Percentiles rank a stretch among this genome's conserved stretches.
Conservation (phyloP, 2,329 filamentous ascomycete genomes). For the Aspergillus phoenicis region DNA sequence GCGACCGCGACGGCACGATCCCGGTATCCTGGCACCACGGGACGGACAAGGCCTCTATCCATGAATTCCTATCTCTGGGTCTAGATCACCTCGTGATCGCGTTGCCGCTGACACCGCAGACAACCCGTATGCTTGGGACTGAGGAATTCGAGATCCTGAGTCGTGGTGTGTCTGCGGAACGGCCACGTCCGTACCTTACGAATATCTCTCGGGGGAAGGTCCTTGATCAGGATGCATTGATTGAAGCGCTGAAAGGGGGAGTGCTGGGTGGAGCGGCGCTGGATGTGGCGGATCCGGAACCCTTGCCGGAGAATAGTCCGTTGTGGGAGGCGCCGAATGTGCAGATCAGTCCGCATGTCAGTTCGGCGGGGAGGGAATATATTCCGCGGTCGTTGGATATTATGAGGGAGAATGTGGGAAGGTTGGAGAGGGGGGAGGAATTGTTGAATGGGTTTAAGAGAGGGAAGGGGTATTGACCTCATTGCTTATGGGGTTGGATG, state of each 20-base stretch:
- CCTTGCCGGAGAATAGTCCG: conserved; percentile 66
- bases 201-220: conserved; percentile 72
- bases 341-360: conserved; percentile 69
- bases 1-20: conserved; percentile 59
- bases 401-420: conserved; percentile 59
- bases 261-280: conserved; percentile 68
- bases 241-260: conserved; percentile 60
- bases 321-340: conserved; percentile 72
- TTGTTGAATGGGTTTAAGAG: conserved; percentile 65
- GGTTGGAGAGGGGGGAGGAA: conserved; percentile 54
- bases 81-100: conserved; percentile 61
- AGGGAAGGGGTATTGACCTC: conserved; percentile 60
- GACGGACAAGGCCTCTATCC: conserved; percentile 53
- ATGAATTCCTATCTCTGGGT: conserved; percentile 57
- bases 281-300: conserved; percentile 80
- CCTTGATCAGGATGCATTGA: conserved; percentile 63
- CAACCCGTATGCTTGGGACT: conserved; percentile 57
- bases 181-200: conserved; percentile 60
- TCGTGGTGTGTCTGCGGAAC: conserved; percentile 28
- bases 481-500: not conserved
- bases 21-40: conserved; percentile 62
- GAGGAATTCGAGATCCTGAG: conserved; percentile 59
- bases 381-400: conserved; percentile 60
- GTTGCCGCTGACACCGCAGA: conserved; percentile 60
- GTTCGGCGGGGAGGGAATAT: conserved; percentile 58